phyloP scores from a whole-genome alignment of 495 filamentous ascomycete genomes.

The Xylaria intraflava region DNA sequence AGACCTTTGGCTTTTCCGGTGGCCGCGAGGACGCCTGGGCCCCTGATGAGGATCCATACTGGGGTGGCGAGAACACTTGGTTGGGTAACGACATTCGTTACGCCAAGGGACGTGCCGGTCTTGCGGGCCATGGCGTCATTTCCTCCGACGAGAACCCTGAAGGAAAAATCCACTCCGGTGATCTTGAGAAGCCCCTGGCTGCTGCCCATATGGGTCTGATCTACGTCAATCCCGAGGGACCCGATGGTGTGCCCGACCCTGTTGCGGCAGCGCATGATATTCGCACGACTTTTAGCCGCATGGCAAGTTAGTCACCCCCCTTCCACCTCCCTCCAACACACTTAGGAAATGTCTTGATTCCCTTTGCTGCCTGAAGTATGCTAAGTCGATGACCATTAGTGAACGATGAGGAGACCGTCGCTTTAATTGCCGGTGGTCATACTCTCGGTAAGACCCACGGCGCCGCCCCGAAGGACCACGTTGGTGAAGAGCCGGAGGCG shows the following conservation, averaged over 20 bases:
- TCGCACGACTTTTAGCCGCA: constrained; percentile 62
- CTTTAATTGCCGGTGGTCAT: constrained; percentile 69
- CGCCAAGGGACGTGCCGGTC: constrained; percentile 39
- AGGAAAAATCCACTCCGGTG: constrained; percentile 49
- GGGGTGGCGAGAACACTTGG: constrained; percentile 66
- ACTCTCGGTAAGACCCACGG: constrained; percentile 72
- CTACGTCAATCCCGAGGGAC: constrained; percentile 71
- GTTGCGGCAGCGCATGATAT: constrained; percentile 62
- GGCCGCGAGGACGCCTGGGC: constrained; percentile 64
- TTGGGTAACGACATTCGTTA: constrained; percentile 65
- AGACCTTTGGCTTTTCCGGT: constrained; percentile 65
- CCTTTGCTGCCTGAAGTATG: background rate
- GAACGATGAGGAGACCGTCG: constrained; percentile 71
- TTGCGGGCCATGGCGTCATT: constrained; percentile 37
- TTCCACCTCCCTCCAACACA: background rate
- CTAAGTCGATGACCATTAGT: constrained; percentile 20
- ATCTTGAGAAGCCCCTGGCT: constrained; percentile 57
- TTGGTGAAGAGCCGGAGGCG: constrained; percentile 58
- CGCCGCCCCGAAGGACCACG: constrained; percentile 50
- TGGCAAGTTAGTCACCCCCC: constrained; percentile 44
- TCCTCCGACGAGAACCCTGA: constrained; percentile 40
- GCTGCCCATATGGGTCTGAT: constrained; percentile 68
- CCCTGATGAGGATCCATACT: constrained; percentile 66
- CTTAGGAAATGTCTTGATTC: background rate
- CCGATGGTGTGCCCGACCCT: constrained; percentile 61